Evolutionary conservation across 148 eudicot species (phyloP).

Genomic region (Rhododendron ferrugineum): DNA sequence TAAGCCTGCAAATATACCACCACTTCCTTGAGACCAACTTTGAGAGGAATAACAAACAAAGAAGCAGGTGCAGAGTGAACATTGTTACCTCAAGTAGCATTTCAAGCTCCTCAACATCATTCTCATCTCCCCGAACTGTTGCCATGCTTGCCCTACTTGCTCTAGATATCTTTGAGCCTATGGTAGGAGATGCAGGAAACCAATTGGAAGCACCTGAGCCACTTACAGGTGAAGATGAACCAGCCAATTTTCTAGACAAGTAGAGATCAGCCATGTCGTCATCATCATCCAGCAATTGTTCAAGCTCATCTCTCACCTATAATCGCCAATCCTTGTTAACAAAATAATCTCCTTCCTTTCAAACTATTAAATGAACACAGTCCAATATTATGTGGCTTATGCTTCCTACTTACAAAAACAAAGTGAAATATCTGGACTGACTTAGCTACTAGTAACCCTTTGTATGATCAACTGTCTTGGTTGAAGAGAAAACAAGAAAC

Average conservation of each 20-base stretch:
- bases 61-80: neutral
- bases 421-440: neutral
- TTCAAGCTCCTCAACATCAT: conserved; percentile 79
- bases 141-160: conserved; percentile 61
- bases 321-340: conserved; percentile 8
- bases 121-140: conserved; percentile 55
- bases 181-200: conserved; percentile 47
- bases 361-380: neutral
- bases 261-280: conserved; percentile 82
- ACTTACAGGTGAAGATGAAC: conserved; percentile 53
- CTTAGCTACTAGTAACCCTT: neutral
- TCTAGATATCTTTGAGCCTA: conserved; percentile 55
- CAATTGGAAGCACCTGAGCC: conserved; percentile 44
- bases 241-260: conserved; percentile 54
- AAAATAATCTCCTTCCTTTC: neutral
- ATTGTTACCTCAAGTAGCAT: conserved; percentile 62
- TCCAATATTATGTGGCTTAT: neutral
- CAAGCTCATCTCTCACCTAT: conserved; percentile 81
- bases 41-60: conserved; percentile 2
- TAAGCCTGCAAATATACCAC: conserved; percentile 50
- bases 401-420: neutral
- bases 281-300: conserved; percentile 72
- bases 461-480: neutral
- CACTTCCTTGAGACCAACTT: conserved; percentile 9
- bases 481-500: neutral